Evolutionary conservation across 495 filamentous ascomycete species (phyloP), one percentile per base, ranked within the genome.

Genomic region (Hyaloscypha variabilis): DNA sequence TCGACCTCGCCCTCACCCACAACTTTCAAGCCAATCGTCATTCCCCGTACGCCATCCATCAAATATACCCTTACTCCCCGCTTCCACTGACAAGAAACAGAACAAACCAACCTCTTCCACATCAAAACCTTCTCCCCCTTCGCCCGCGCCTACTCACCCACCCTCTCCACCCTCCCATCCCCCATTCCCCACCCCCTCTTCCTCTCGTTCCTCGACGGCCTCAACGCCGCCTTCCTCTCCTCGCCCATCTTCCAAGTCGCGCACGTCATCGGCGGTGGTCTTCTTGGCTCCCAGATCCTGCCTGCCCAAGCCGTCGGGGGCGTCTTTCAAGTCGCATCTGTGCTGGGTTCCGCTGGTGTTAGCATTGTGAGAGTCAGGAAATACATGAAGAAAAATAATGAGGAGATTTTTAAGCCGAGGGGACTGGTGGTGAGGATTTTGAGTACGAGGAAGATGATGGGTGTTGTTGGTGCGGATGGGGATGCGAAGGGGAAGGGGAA

Each of bases 51-150:
- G 13, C 31, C 13, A 5, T 36, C 31, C 31, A 36, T 36, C 5
- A 5, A 36, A 5, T 36, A 5, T 36, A 5, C 13, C 31, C 13
- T 6, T 6, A 36, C 31, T 13, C 5, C 31, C 13, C 31, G 13
- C 31, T 36, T 5, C 31, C 13, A 36, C 49, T 19, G n/a, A 52
- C n/a, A 21, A 6, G 23, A 62, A 29, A 25, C 55, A 66, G 56
- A 66, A 51, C 46, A 49, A 53, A 66, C 64, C 46, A 66, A 53
- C 28, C 11, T 66, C n/a, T 60, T 66, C 36, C 49, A 60, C 31
- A 65, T 65, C 55, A 66, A 66, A 36, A 61, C 42, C 21, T 61
- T 66, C 46, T 66, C 64, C 2, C 64, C 64, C 2, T 66, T 66
- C 46, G 64, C 64, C 3, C 64, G 64, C 29, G 8, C 24, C 49